Base-by-base conservation (phyloP, 2,329 filamentous ascomycete genomes). In the Clonostachys solani region DNA sequence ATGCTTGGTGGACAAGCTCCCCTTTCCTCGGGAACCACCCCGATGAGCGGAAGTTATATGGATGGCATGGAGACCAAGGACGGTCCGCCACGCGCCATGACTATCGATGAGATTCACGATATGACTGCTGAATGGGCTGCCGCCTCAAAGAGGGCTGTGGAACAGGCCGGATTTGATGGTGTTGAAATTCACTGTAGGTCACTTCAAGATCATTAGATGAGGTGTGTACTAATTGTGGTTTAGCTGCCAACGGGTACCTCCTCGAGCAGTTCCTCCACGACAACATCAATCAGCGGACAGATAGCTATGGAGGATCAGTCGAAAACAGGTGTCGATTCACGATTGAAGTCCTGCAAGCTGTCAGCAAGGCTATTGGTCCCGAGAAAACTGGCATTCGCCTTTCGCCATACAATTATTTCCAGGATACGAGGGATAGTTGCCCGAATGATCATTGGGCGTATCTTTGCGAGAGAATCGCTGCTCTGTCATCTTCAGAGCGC, bases 141-240 rank as follows among this genome's bases (percentile, higher is more conserved):
- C 0, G 75, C 77, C 0, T 66, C 74, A 0, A 73, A 74, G 55
- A 67, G 79, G n/a, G 77, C 85, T 1, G 62, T 88, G 2, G 71
- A 75, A 2, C 50, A 46, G 2, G 80, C 78, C 3, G 87, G 87
- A 0, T 84, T 85, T 42, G 87, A 91, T 58, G 81, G 80, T 5
- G 79, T 91, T 45, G 87, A 91, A 54, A 60, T 74, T n/a, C 72
- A 78, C 51, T 71, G 62, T 52, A 46, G 35, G 43, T 40, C 9
- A 23, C 12, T 15, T 15, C 23, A 13, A 33, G 18, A 8, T 12
- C 5, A 18, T 8, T 41, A 3, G 2, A 5, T 8, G 6, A 18
- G 23, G 12, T 4, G 6, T n/a, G 12, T 9, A 40, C 17, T 37
- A 12, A 43, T 49, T 9, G 44, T 33, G 5, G 6, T 16, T 3